Evolutionary conservation across 2,329 filamentous ascomycete species (phyloP).

Genomic region (Chaetomiaceae sp.): DNA sequence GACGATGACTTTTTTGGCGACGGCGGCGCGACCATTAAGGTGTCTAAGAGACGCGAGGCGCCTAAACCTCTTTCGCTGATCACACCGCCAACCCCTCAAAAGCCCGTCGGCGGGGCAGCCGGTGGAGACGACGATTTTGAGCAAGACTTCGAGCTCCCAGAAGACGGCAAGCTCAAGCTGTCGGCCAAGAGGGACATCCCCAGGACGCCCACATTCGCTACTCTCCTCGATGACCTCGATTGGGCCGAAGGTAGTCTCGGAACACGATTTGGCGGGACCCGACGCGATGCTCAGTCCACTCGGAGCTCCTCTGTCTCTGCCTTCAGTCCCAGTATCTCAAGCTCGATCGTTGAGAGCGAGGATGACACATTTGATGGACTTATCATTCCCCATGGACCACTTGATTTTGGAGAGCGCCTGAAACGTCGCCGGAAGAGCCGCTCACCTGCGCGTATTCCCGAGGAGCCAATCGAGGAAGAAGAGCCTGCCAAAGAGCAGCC

Average conservation of each 20-base stretch:
- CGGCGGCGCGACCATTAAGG: slow-evolving; percentile 62
- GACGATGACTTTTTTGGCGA: slow-evolving; percentile 63
- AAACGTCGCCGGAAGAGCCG: slow-evolving; percentile 63
- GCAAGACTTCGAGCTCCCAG: slow-evolving; percentile 66
- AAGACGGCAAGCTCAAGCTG: slow-evolving; percentile 61
- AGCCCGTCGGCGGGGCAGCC: slow-evolving; percentile 36
- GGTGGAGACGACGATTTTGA: slow-evolving; percentile 63
- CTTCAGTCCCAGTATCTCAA: slow-evolving; percentile 87
- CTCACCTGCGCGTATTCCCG: slow-evolving; percentile 48
- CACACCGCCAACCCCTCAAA: slow-evolving; percentile 52
- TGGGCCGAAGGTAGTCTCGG: slow-evolving; percentile 93
- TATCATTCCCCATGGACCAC: slow-evolving; percentile 73
- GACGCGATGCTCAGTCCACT: slow-evolving; percentile 71
- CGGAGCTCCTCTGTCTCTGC: slow-evolving; percentile 85
- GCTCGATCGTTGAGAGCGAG: slow-evolving; percentile 91
- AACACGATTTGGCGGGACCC: slow-evolving; percentile 82
- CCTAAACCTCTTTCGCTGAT: slow-evolving; percentile 49
- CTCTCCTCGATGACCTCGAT: slow-evolving; percentile 71
- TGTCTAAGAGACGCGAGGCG: slow-evolving; percentile 54
- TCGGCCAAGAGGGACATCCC: slow-evolving; percentile 58
- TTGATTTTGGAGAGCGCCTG: slow-evolving; percentile 77
- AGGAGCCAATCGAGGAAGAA: slow-evolving; percentile 32
- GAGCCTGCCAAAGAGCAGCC: slow-evolving; percentile 16
- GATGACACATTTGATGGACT: slow-evolving; percentile 91
- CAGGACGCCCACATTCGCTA: slow-evolving; percentile 55